phyloP scores from a whole-genome alignment of 1,284 basidiomycete genomes.

The Cryptococcus sp. region DNA sequence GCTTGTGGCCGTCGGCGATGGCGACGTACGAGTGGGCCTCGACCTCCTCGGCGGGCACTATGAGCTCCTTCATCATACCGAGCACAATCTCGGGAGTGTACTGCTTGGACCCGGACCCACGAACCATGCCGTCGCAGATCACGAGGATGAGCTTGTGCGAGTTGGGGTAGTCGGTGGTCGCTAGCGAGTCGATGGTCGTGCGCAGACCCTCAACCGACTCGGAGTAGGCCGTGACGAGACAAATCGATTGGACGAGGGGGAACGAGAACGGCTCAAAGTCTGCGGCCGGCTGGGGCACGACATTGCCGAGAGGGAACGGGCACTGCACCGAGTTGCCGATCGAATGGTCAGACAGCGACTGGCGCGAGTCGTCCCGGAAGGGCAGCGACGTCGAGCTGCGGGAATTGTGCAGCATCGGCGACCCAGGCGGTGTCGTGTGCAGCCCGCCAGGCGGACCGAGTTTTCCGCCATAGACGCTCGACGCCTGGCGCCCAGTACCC shows the following conservation, averaged over 20 bases:
- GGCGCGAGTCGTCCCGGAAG: slow-evolving; percentile 45
- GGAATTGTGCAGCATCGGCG: slow-evolving; percentile 68
- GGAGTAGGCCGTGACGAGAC: slow-evolving; percentile 96
- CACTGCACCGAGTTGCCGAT: slow-evolving; percentile 52
- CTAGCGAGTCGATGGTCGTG: slow-evolving; percentile 94
- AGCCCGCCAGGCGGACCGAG: slow-evolving; percentile 31
- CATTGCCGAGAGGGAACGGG: slow-evolving; percentile 82
- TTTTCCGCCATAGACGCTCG: slow-evolving; percentile 48
- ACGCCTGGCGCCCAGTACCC: slow-evolving; percentile 27
- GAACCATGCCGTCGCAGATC: slow-evolving; percentile 98
- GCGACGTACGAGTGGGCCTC: slow-evolving; percentile 96
- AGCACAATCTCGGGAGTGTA: slow-evolving; percentile 93
- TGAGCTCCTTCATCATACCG: slow-evolving; percentile 95
- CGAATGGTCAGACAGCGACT: slow-evolving; percentile 38
- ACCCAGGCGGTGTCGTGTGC: slow-evolving; percentile 65
- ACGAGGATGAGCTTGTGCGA: slow-evolving; percentile 94
- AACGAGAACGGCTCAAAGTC: slow-evolving; percentile 96
- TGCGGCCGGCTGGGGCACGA: slow-evolving; percentile 85
- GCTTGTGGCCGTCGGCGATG: slow-evolving; percentile 97
- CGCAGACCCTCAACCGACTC: slow-evolving; percentile 95
- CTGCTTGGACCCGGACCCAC: slow-evolving; percentile 81
- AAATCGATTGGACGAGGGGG: slow-evolving; percentile 89
- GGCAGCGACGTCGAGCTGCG: slow-evolving; percentile 76
- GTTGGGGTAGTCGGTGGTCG: slow-evolving; percentile 98
- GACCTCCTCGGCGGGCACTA: slow-evolving; percentile 78